Evolutionary conservation across 306 rosid genomes (phyloP).

Genomic region (Prunus campanulata): DNA sequence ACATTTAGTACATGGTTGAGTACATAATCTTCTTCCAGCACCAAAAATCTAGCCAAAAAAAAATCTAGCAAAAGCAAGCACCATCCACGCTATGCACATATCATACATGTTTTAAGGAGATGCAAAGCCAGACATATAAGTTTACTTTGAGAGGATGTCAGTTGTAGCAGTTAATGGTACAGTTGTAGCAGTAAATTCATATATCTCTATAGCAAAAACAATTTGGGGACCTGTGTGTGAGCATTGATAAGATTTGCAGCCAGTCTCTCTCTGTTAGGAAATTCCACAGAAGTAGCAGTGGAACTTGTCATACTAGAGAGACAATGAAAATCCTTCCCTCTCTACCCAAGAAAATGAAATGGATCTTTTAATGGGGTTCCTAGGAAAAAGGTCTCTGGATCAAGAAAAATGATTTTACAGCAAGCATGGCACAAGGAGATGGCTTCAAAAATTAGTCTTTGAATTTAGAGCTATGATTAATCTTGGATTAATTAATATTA

Average conservation of each 20-base stretch:
- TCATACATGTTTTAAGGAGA: background rate
- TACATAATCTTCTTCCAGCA: background rate
- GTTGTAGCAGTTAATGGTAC: background rate
- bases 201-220: slow-evolving; percentile 4
- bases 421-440: background rate
- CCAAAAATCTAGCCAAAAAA: background rate
- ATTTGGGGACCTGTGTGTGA: background rate
- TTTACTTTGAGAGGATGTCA: slow-evolving; percentile 2
- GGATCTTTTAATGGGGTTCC: background rate
- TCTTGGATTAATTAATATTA: no score
- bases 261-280: background rate
- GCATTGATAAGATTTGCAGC: slow-evolving; percentile 1
- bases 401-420: background rate
- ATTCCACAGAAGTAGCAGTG: background rate
- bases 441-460: no score
- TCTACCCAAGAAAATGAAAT: background rate
- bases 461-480: no score
- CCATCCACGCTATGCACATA: background rate
- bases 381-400: background rate
- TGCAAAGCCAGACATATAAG: background rate
- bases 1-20: no score
- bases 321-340: background rate
- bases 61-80: background rate
- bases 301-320: background rate
- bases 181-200: background rate